phyloP scores from a whole-genome alignment of 2,329 filamentous ascomycete genomes.

The Colletotrichum magnum region DNA sequence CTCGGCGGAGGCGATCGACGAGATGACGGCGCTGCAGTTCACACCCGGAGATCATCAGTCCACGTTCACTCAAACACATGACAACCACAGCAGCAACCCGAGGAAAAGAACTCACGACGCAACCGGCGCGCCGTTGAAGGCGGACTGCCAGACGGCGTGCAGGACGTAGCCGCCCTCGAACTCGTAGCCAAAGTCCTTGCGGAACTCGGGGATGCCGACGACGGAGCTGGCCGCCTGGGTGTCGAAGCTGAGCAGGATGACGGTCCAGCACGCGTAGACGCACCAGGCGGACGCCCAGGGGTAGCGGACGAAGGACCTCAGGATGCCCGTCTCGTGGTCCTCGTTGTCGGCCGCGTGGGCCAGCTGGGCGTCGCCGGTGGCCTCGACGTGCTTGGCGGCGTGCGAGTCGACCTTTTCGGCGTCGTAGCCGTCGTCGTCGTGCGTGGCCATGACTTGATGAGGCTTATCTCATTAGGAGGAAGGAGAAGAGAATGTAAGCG shows the following conservation, averaged over 20 bases:
- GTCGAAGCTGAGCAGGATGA: slow-evolving; percentile 57
- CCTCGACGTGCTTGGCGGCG: slow-evolving; percentile 24
- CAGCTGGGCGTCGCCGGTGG: slow-evolving; percentile 10
- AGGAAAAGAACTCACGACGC: slow-evolving; percentile 47
- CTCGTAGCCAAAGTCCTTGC: slow-evolving; percentile 58
- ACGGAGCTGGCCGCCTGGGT: slow-evolving; percentile 57
- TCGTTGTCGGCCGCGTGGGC: slow-evolving; percentile 42
- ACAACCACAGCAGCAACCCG: too few relatives aligned
- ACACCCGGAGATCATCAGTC: too few relatives aligned
- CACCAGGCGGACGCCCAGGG: slow-evolving; percentile 51
- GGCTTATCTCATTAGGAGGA: background rate
- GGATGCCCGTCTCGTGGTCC: slow-evolving; percentile 46
- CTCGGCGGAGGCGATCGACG: slow-evolving; percentile 48
- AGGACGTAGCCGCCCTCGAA: slow-evolving; percentile 56
- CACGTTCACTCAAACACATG: too few relatives aligned
- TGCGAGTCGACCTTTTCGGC: slow-evolving; percentile 28
- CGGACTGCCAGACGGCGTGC: slow-evolving; percentile 58
- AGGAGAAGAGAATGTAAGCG: background rate
- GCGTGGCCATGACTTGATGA: slow-evolving; percentile 1
- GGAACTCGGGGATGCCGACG: slow-evolving; percentile 60
- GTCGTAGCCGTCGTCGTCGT: slow-evolving; percentile 12
- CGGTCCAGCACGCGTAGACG: slow-evolving; percentile 55
- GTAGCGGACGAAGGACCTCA: slow-evolving; percentile 44
- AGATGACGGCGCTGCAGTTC: slow-evolving; percentile 44
- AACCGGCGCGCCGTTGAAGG: slow-evolving; percentile 58